Base-by-base conservation (phyloP, 2,329 filamentous ascomycete species). In the Colletotrichum sidae region DNA sequence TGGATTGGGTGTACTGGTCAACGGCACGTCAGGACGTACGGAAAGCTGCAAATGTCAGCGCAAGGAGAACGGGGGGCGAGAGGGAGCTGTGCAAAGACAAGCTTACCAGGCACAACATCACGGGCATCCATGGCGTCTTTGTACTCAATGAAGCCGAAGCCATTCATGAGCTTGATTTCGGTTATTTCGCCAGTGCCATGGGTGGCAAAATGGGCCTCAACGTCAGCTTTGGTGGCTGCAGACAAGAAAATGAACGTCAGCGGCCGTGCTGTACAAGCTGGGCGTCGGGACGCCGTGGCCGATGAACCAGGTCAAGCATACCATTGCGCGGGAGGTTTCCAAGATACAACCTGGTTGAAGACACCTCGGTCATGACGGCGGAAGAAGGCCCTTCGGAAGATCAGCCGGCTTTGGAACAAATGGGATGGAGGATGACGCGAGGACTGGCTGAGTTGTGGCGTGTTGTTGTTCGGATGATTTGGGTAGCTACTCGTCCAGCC, bases 111-210 rank as follows among this genome's bases (percentile, higher is more conserved):
- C 75, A 99, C 96, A 70, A 99, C 94, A 83, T 99, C 96, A 77
- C 95, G 92, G 72, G 96, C 96, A 83, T 99, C 96, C 92, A 97
- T 93, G 65, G 94, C 90, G 83, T 98, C 96, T 81, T 97, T 96
- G 82, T 98, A 99, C 81, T 99, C 96, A 78, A 99, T 97, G 85
- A 99, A 99, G 78, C 96, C 96, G 78, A 99, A 99, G 76, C 96
- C 96, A 78, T 97, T 98, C 96, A 99, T 99, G 70, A 99, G 89
- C 86, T 99, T 99, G 84, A 99, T 95, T 84, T 99, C 96, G 72
- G 92, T 96, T 78, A 99, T 98, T 79, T 97, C 94, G 79, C 96
- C 96, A 73, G 94, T 95, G 77, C 95, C 96, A 89, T 97, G 94
- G 76, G 90, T 93, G 79, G 91, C 91, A 83, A 99, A 99, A 81